Conservation (phyloP, 139 green algal genomes). For the Nannochloris sp. region DNA sequence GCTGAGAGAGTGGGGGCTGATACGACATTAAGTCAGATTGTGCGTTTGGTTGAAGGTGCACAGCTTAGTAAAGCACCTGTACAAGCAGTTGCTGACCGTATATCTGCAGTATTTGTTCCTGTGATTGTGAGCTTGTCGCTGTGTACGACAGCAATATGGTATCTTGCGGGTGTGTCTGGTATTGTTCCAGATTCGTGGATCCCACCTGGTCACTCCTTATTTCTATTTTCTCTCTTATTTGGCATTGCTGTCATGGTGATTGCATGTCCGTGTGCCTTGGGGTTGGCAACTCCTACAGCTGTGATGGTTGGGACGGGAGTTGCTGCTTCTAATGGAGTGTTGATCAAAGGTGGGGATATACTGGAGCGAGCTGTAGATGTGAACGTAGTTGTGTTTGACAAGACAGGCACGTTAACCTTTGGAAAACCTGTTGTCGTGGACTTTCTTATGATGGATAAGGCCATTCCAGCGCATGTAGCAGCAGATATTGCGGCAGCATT, state of each 20-base stretch:
- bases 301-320: constrained; percentile 94
- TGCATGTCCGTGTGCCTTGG: constrained; percentile 92
- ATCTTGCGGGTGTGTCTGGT: constrained; percentile 36
- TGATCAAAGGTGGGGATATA: constrained; percentile 88
- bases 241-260: constrained; percentile 94
- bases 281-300: constrained; percentile 93
- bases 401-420: constrained; percentile 91
- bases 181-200: constrained; percentile 57
- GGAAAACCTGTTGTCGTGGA: constrained; percentile 57
- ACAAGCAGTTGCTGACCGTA: constrained; percentile 76
- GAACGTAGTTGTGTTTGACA: constrained; percentile 80
- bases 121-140: constrained; percentile 68
- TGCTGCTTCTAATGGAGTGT: constrained; percentile 70
- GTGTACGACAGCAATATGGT: constrained; percentile 73
- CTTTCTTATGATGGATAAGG: background rate
- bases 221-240: constrained; percentile 90
- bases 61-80: constrained; percentile 95
- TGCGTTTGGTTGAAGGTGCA: constrained; percentile 85
- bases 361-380: constrained; percentile 57
- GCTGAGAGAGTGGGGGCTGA: constrained; percentile 67
- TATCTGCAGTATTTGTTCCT: constrained; percentile 84
- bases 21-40: constrained; percentile 83
- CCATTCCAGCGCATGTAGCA: constrained; percentile 2
- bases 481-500: constrained; percentile 56
- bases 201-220: constrained; percentile 64